These are phyloP conservation scores for Pythium rishiriense DNA, from an alignment of 352 stramenopile genomes.

Conservation along the genomic window DNA sequence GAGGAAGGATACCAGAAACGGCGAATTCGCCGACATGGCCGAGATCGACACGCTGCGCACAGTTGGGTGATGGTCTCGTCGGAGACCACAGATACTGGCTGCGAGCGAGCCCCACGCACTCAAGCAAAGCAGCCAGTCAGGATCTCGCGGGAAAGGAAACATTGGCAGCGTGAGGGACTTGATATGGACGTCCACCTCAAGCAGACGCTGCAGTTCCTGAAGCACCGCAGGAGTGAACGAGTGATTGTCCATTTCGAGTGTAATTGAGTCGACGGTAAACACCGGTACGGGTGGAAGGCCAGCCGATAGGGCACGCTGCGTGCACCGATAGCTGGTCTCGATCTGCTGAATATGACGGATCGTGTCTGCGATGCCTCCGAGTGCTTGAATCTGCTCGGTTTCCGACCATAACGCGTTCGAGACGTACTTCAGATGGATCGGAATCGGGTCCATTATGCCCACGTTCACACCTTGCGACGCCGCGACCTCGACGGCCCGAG, in stretches of 20 bases:
- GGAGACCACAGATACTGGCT: background rate
- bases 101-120: background rate
- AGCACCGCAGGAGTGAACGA: background rate
- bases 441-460: background rate
- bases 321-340: background rate
- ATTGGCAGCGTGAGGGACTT: constrained; percentile 1
- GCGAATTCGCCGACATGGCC: background rate
- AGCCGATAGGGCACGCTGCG: background rate
- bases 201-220: constrained; percentile 4
- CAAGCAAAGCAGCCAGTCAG: background rate
- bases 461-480: background rate
- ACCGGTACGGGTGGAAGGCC: background rate
- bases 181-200: background rate
- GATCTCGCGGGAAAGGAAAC: background rate
- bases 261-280: constrained; percentile 6
- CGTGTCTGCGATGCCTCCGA: background rate
- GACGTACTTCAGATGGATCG: background rate
- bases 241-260: background rate
- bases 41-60: background rate
- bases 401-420: background rate
- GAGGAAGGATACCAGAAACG: constrained; percentile 1
- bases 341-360: background rate
- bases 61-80: background rate
- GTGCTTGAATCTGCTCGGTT: background rate
- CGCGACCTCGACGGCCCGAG: background rate